phyloP scores from a whole-genome alignment of 2,329 filamentous ascomycete genomes.

The Botrytis aclada region DNA sequence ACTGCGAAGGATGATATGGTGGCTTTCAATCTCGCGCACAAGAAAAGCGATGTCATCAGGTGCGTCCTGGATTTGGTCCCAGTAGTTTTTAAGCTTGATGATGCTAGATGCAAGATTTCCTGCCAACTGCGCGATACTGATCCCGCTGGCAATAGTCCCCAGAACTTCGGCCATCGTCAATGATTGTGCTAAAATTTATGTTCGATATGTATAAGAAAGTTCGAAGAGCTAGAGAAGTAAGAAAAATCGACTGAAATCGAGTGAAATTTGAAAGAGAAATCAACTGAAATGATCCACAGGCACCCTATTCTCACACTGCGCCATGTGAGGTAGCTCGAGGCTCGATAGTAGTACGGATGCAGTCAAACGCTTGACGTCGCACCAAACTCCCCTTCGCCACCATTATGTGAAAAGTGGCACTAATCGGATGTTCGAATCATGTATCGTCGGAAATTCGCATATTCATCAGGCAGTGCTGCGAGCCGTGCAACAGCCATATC shows the following conservation, averaged over 20 bases:
- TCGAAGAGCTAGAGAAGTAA: no score
- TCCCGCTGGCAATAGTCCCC: slow-evolving; percentile 21
- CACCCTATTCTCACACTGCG: neutral
- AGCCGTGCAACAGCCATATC: neutral
- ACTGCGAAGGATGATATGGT: slow-evolving; percentile 17
- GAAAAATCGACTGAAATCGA: no score
- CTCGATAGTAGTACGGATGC: neutral
- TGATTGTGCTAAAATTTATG: neutral
- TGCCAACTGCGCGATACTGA: slow-evolving; percentile 20
- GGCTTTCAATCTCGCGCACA: slow-evolving; percentile 19
- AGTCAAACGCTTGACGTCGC: neutral
- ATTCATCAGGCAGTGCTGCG: neutral
- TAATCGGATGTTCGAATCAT: neutral
- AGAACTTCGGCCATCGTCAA: slow-evolving; percentile 19
- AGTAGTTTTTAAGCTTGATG: slow-evolving; percentile 25
- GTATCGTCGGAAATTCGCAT: neutral
- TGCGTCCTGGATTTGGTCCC: slow-evolving; percentile 24
- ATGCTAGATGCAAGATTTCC: slow-evolving; percentile 18
- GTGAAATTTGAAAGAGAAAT: no score
- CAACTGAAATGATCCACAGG: neutral
- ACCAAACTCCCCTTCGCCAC: neutral
- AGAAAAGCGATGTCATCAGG: slow-evolving; percentile 19
- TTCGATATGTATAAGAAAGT: neutral
- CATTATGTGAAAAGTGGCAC: neutral
- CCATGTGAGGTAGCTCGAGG: neutral